These are phyloP conservation scores for Silybum marianum DNA, from an alignment of 129 eudicot species.

Conservation along the genomic window DNA sequence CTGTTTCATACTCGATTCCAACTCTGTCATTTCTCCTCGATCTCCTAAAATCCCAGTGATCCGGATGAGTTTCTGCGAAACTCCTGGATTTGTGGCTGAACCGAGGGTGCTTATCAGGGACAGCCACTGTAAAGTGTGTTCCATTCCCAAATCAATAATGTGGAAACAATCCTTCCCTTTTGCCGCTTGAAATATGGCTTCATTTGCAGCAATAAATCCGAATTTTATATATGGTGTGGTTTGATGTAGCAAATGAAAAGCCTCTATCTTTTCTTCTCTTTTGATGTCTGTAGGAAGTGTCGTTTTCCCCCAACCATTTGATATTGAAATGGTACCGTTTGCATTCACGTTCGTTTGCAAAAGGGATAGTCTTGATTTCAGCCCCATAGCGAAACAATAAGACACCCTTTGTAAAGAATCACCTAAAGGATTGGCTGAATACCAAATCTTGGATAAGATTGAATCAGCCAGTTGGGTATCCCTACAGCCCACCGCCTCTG, in stretches of 20 bases:
- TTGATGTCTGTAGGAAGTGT: slow-evolving; percentile 20
- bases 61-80: slow-evolving; percentile 44
- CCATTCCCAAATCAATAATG: slow-evolving; percentile 68
- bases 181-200: slow-evolving; percentile 56
- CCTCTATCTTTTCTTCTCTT: slow-evolving; percentile 48
- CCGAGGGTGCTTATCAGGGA: slow-evolving; percentile 45
- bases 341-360: slow-evolving; percentile 44
- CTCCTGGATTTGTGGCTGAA: slow-evolving; percentile 27
- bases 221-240: slow-evolving; percentile 58
- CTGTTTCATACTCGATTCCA: slow-evolving; percentile 40
- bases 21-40: slow-evolving; percentile 33
- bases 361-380: slow-evolving; percentile 55
- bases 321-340: slow-evolving; percentile 33
- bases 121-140: slow-evolving; percentile 63
- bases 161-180: slow-evolving; percentile 43
- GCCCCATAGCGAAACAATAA: slow-evolving; percentile 57
- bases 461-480: slow-evolving; percentile 60
- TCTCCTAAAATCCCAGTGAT: slow-evolving; percentile 64
- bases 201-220: slow-evolving; percentile 73
- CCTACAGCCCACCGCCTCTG: slow-evolving; percentile 80
- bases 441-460: slow-evolving; percentile 55
- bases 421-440: slow-evolving; percentile 53
- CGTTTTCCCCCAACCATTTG: slow-evolving; percentile 10
- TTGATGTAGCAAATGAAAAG: slow-evolving; percentile 59
- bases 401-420: slow-evolving; percentile 70